Base-by-base conservation (phyloP, 2,329 filamentous ascomycete species). In the Monilinia aucupariae region DNA sequence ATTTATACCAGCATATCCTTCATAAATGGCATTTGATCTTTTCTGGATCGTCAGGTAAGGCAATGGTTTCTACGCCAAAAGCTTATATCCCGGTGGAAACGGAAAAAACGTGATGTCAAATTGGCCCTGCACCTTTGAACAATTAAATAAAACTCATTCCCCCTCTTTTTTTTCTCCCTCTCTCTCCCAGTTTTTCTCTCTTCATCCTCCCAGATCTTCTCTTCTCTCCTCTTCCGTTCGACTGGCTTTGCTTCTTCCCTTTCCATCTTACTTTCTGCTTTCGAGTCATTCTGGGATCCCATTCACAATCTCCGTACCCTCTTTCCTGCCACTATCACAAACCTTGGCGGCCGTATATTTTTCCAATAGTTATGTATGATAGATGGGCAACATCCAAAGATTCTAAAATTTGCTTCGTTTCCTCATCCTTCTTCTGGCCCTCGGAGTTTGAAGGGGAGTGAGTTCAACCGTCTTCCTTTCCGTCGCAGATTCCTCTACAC, bases 111-210 rank as follows among this genome's bases (percentile, higher is more conserved):
- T 59, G 56, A 59, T 59, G 51, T 56, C 53, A 56, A 47, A 32
- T 56, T 56, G 53, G 53, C 53, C 53, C 53, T 55, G 52, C 52
- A 55, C 52, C 52, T 56, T 45, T 56, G 41, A 56, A 55, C 49
- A 47, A 53, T 59, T 64, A 66, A 64, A 65, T 67, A 68, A 68
- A 64, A 66, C 64, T 63, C 51, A 63, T 61, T 54, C 53, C 55
- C 58, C 51, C 56, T 62, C 64, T 56, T 45, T 61, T 64, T 54
- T 60, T 41, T 37, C 41, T 43, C 27, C 20, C 6, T 10, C 6
- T n/a, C 17, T n/a, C 41, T n/a, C 6, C 20, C 39, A 47, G 43
- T 43, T 34, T 50, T 61, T 52, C 49, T 37, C 34, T 49, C 43
- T 61, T 59, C 62, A 59, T 59, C n/a, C n/a, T n/a, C n/a, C n/a